Conservation (phyloP, 768 basidiomycete species). For the Sporobolomyces roseus region DNA sequence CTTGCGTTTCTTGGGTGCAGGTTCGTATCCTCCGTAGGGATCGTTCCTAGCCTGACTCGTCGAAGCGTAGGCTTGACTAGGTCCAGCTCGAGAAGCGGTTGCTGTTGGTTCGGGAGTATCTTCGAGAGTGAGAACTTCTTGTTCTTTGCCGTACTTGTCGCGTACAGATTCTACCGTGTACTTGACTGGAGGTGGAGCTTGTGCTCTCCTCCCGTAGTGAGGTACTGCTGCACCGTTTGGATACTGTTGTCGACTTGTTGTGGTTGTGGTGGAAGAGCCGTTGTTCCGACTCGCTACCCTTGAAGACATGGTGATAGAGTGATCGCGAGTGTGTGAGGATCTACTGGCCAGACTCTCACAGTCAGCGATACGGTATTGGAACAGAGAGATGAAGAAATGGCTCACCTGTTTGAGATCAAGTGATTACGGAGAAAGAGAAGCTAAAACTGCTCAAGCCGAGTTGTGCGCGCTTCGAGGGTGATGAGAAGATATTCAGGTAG, state of each 20-base stretch:
- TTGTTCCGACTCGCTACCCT: not conserved
- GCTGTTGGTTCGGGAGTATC: slow-evolving; percentile 37
- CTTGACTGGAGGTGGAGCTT: slow-evolving; percentile 4
- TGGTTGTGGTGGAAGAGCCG: not conserved
- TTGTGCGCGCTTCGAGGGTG: no score
- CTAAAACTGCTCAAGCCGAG: no score
- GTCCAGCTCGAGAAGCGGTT: not conserved
- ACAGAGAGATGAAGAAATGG: no score
- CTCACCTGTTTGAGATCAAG: no score
- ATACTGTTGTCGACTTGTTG: not conserved
- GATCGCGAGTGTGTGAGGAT: no score
- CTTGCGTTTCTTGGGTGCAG: slow-evolving; percentile 30
- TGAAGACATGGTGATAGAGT: slow-evolving; percentile 4
- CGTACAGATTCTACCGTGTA: slow-evolving; percentile 30
- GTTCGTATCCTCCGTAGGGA: slow-evolving; percentile 13
- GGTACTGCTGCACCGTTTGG: not conserved
- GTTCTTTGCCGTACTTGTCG: slow-evolving; percentile 19
- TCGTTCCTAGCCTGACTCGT: slow-evolving; percentile 4
- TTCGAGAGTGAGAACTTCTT: slow-evolving; percentile 40
- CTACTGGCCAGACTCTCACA: no score
- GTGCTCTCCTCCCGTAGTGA: not conserved
- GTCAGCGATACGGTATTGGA: no score
- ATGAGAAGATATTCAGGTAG: no score
- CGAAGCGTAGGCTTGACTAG: slow-evolving; percentile 1
- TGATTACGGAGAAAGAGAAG: no score